These are phyloP conservation scores for Venturia nashicola DNA, from an alignment of 2,329 filamentous ascomycete species.

Conservation along the genomic window DNA sequence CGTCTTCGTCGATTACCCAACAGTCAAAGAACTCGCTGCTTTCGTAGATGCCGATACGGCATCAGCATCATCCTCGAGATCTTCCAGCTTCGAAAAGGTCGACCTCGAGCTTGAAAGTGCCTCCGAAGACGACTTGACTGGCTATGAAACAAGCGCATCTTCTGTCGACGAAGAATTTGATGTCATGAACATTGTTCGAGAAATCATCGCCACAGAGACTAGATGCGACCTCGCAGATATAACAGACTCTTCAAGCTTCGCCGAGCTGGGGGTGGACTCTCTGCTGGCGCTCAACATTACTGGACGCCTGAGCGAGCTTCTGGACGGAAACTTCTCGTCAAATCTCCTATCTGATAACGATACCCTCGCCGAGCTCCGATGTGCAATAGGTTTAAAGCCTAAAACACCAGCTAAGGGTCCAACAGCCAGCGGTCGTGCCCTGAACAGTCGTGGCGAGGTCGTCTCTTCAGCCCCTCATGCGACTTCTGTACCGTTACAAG, in stretches of 20 bases:
- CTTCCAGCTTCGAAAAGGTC: conserved; percentile 23
- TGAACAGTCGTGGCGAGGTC: conserved; percentile 32
- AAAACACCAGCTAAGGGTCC: conserved; percentile 14
- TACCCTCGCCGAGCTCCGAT: conserved; percentile 53
- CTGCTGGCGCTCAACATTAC: conserved; percentile 17
- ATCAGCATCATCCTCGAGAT: conserved; percentile 26
- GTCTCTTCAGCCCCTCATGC: conserved; percentile 27
- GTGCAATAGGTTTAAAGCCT: conserved; percentile 44
- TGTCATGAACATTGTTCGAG: conserved; percentile 21
- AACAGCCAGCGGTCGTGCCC: conserved; percentile 9
- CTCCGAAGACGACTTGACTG: conserved; percentile 11
- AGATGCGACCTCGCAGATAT: conserved; percentile 14
- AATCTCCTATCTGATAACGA: conserved; percentile 34
- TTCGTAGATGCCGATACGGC: conserved; percentile 25
- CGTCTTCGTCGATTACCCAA: conserved; percentile 47
- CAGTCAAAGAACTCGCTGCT: conserved; percentile 43
- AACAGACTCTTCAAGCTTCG: conserved; percentile 15
- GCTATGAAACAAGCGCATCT: conserved; percentile 25
- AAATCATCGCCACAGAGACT: conserved; percentile 15
- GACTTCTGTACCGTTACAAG: conserved; percentile 33
- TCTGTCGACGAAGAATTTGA: conserved; percentile 19
- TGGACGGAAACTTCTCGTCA: neutral
- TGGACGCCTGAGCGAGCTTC: conserved; percentile 13
- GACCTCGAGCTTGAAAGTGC: conserved; percentile 7
- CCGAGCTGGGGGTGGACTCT: conserved; percentile 19